Conservation (phyloP, 805 yeast species). For the Candida succiphila region DNA sequence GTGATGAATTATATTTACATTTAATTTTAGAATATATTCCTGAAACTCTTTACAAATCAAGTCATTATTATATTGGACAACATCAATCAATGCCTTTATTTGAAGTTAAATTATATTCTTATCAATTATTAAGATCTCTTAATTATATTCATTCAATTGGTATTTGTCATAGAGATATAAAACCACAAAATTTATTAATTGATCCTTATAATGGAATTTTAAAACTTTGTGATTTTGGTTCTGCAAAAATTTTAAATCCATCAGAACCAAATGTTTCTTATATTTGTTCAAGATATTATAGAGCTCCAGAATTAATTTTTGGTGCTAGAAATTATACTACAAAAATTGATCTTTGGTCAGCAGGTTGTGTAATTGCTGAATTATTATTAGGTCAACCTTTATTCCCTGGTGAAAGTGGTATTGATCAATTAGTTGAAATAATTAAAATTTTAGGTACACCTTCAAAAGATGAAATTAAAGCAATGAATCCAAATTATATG, state of each 20-base stretch:
- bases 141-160: slow-evolving; percentile 71
- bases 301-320: slow-evolving; percentile 96
- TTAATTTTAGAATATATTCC: slow-evolving; percentile 88
- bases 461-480: slow-evolving; percentile 77
- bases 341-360: slow-evolving; percentile 95
- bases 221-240: slow-evolving; percentile 93
- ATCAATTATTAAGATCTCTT: slow-evolving; percentile 66
- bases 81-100: slow-evolving; percentile 76
- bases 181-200: slow-evolving; percentile 81
- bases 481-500: slow-evolving; percentile 96
- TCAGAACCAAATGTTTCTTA: slow-evolving; percentile 92
- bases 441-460: slow-evolving; percentile 96
- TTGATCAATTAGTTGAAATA: slow-evolving; percentile 94
- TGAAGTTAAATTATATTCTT: slow-evolving; percentile 80
- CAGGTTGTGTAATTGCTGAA: slow-evolving; percentile 98
- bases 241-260: slow-evolving; percentile 85
- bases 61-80: slow-evolving; percentile 72
- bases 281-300: slow-evolving; percentile 91
- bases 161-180: slow-evolving; percentile 86
- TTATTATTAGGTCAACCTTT: slow-evolving; percentile 89
- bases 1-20: slow-evolving; percentile 78
- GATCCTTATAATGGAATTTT: slow-evolving; percentile 79
- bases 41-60: slow-evolving; percentile 88
- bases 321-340: slow-evolving; percentile 96
- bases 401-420: slow-evolving; percentile 97